Evolutionary conservation across 2,329 filamentous ascomycete genomes (phyloP), one percentile per base, ranked within the genome.

Genomic region (Trichoderma sp.): DNA sequence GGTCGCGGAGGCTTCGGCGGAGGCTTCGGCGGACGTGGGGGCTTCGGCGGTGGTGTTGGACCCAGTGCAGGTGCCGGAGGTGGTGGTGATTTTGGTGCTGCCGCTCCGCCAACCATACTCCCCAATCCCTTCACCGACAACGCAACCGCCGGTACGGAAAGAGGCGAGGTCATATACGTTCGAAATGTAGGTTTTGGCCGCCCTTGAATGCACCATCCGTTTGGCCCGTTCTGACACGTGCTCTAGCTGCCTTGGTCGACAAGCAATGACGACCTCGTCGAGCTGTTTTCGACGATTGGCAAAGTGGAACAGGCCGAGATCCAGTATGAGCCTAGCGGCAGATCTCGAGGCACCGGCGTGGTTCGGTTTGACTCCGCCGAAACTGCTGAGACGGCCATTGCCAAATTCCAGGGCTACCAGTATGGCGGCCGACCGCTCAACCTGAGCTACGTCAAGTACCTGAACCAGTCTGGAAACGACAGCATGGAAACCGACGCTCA

Each of bases 231-330:
- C 19, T 67, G 15, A 63, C 50, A 37, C 22, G 25, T 25, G 15
- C 17, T 45, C 45, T 74, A 97, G 94, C 88, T 99, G 71, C 95
- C 95, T 13, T 99, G 95, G 95, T 98, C 95, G 32, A 99, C 95
- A 17, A 97, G 94, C 83, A 98, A 99, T 77, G 95, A 99, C 71
- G 95, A 99, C 79, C 84, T 99, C 29, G 89, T 98, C 67, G 95
- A 99, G 78, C 86, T 99, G 22, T 99, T 99, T 84, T 94, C 92
- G 19, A 99, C 95, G 12, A 99, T 99, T 76, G 95, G 95, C 71
- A 97, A 97, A 79, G 95, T 99, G 69, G 93, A 97, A 75, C 93
- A 95, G 75, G 95, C 95, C n/a, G 95, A 99, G 81, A 98, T 99
- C 67, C 95, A 99, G 80, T 98, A 99, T 76, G 95, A 99, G 79